These are phyloP conservation scores for Botryosphaeria dothidea DNA, from an alignment of 2,329 filamentous ascomycete species.

Conservation along the genomic window DNA sequence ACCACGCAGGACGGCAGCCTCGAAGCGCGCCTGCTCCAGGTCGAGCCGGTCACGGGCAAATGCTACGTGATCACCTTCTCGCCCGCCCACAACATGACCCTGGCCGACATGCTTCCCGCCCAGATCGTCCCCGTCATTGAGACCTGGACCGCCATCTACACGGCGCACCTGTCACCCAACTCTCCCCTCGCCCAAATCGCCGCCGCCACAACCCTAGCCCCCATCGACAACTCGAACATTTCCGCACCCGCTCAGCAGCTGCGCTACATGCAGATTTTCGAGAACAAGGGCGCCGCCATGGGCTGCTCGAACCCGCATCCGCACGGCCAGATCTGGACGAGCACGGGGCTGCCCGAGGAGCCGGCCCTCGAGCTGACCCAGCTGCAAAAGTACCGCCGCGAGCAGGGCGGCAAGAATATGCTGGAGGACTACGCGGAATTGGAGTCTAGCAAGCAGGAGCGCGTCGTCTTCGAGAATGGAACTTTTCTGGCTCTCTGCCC, in stretches of 20 bases:
- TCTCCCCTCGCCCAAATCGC: slow-evolving; percentile 62
- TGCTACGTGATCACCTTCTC: slow-evolving; percentile 98
- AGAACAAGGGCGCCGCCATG: slow-evolving; percentile 98
- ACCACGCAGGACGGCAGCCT: slow-evolving; percentile 56
- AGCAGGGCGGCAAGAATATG: slow-evolving; percentile 73
- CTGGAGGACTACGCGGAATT: slow-evolving; percentile 84
- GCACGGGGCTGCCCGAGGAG: slow-evolving; percentile 87
- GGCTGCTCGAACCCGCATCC: slow-evolving; percentile 98
- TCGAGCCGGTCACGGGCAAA: slow-evolving; percentile 85
- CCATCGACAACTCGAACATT: slow-evolving; percentile 43
- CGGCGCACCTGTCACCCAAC: slow-evolving; percentile 71
- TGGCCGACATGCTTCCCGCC: slow-evolving; percentile 78
- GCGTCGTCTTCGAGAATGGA: slow-evolving; percentile 85
- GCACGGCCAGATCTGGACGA: slow-evolving; percentile 96
- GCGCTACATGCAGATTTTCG: slow-evolving; percentile 98
- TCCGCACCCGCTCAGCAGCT: slow-evolving; percentile 71
- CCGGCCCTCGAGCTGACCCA: slow-evolving; percentile 76
- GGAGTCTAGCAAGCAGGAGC: slow-evolving; percentile 78
- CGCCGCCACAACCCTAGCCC: slow-evolving; percentile 47
- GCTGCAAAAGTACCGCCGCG: slow-evolving; percentile 73
- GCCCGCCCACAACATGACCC: slow-evolving; percentile 82
- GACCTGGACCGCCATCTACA: slow-evolving; percentile 91
- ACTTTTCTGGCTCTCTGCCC: slow-evolving; percentile 86
- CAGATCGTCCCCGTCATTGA: slow-evolving; percentile 83
- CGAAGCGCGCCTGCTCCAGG: slow-evolving; percentile 74